Base-by-base conservation (phyloP, 1,139 yeast species). In the Lodderomyces parapsilosis region DNA sequence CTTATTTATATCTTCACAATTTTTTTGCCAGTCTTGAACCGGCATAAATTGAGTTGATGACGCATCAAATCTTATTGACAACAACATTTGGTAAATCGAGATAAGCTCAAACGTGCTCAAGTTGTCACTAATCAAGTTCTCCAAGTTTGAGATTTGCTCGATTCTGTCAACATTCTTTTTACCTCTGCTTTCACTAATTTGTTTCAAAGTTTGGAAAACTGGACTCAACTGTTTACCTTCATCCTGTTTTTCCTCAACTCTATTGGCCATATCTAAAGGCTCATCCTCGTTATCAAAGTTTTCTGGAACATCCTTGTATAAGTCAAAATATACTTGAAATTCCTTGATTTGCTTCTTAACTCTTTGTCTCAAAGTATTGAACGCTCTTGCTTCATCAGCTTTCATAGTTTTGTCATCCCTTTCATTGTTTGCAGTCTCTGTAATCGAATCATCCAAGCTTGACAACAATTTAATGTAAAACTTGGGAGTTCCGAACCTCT, bases 101-200 rank as follows among this genome's bases (percentile, higher is more conserved):
- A 94, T 87, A 53, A 75, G 73, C 68, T 93, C 96, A 65, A 88
- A 93, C 25, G 89, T 75, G 40, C 61, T 63, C 13, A 57, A 60
- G 31, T 54, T 42, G 5, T 51, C 38, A 36, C 78, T 72, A 51
- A 85, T 66, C 51, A 89, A 74, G 37, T 73, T 72, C 65, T 87
- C 96, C 60, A 93, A 75, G 38, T 76, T 74, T 50, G 71, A 71
- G 52, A 90, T 79, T 66, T 93, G 96, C 63, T 87, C 96, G 49
- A 63, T 68, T 54, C 84, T 81, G 64, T 93, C 96, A 51, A 90
- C 86, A 64, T 88, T 89, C 76, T 89, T 93, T 74, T 91, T 91
- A 74, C 99, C 99, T 68, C 99, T 85, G 40, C 91, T 77, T 65
- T 93, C 99, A 50, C 87, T 73, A 49, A 94, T 83, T 43, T 81